Percentiles rank a stretch among this genome's conserved stretches.
Evolutionary conservation across 768 basidiomycete genomes (phyloP).

Genomic region (Leccinum broughii): DNA sequence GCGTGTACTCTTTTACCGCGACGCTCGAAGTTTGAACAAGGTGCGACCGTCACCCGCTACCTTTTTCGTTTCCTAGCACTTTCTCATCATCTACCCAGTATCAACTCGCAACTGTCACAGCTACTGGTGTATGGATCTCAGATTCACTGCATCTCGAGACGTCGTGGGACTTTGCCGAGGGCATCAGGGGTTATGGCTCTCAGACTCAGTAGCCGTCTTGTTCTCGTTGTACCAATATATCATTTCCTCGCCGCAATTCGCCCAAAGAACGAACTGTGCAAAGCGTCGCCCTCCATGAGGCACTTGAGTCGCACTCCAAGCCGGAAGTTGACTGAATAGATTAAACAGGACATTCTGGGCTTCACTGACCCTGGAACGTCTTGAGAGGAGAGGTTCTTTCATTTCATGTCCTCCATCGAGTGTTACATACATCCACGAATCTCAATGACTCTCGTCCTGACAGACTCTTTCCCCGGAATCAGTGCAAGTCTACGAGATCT

Average conservation of each 20-base stretch:
- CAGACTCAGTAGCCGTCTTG: constrained; percentile 47
- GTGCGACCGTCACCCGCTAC: constrained; percentile 40
- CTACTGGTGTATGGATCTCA: constrained; percentile 72
- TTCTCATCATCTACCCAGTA: constrained; percentile 52
- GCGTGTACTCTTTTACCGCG: constrained; percentile 94
- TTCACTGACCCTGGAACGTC: too few species aligned
- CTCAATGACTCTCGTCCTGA: background rate
- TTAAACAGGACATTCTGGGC: too few species aligned
- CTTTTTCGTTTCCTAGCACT: background rate
- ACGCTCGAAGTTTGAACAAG: constrained; percentile 95
- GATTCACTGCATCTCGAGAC: constrained; percentile 77
- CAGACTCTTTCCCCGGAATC: background rate
- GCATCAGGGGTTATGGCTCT: constrained; percentile 85
- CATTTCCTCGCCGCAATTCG: background rate
- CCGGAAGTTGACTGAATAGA: too few species aligned
- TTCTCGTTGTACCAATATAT: constrained; percentile 14
- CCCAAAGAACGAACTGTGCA: background rate
- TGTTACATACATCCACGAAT: too few species aligned
- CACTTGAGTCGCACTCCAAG: too few species aligned
- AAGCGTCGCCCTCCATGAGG: background rate
- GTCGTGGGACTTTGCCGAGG: constrained; percentile 90
- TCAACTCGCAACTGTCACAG: constrained; percentile 91
- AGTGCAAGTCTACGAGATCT: constrained; percentile 18
- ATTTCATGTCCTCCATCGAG: too few species aligned
- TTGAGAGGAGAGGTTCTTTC: too few species aligned